Evolutionary conservation across 805 yeast genomes (phyloP), one percentile per base, ranked within the genome.

Genomic region (Ogataea trehalophila): DNA sequence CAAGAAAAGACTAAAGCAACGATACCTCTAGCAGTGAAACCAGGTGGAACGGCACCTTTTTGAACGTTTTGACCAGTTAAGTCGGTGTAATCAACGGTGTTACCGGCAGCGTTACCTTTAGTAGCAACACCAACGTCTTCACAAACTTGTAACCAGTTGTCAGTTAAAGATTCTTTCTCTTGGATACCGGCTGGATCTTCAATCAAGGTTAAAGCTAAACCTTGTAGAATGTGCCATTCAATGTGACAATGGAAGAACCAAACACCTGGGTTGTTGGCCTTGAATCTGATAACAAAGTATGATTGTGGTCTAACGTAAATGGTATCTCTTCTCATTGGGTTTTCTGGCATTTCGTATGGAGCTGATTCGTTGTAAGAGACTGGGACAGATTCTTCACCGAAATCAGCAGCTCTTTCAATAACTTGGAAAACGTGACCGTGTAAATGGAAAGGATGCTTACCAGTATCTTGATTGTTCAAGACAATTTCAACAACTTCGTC

Each of bases 191-290:
- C 56, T 29, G 99, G 99, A 47, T 89, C 96, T 71, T 92, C 99
- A 46, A 92, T 71, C 39, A 94, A 71, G 11, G 76, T 73, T 47
- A 90, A 59, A 13, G 95, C 95, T 59, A 92, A 77, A 62, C 99
- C 99, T 74, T 94, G 98, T 61, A 83, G 77, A 75, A 92, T 78
- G 73, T 94, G 99, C 99, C 99, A 92, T 67, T 94, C 98, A 61
- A 94, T 86, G 67, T 92, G 99, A 71, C 99, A 92, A 73, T 92
- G 99, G 95, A 94, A 94, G 68, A 83, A 80, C 99, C 98, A 92
- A 39, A 91, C 91, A 73, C 99, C 99, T 33, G 98, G 99, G 68
- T 94, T 94, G 65, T 86, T 83, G 45, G 98, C 95, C 62, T 78
- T 80, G 76, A 90, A 92, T 65, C 98, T 80, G 53, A 92, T 62